Conservation (phyloP, 1,284 basidiomycete species). For the Mycena sp. region DNA sequence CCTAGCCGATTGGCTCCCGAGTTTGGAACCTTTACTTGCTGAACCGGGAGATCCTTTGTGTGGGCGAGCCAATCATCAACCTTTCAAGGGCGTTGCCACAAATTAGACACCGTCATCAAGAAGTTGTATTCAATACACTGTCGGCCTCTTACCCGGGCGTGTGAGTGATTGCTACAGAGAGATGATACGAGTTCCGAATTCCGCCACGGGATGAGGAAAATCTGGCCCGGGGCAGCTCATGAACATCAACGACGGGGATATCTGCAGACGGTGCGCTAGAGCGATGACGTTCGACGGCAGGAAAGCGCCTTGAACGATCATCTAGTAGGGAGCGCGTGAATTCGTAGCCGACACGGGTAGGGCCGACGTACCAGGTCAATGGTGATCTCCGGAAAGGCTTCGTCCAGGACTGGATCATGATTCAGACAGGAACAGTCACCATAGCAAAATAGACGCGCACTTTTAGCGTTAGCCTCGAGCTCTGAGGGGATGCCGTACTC, state of each 20-base stretch:
- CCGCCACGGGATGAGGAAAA: slow-evolving; percentile 52
- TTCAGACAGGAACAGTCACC: slow-evolving; percentile 1
- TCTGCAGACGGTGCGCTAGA: slow-evolving; percentile 53
- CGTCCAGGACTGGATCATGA: slow-evolving; percentile 57
- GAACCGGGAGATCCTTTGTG: too few species aligned
- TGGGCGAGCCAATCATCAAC: too few species aligned
- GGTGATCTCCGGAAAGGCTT: slow-evolving; percentile 70
- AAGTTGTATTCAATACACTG: too few species aligned
- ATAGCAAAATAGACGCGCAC: slow-evolving; percentile 43
- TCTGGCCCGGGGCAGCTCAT: slow-evolving; percentile 58
- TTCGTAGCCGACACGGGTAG: not conserved
- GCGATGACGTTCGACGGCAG: slow-evolving; percentile 54
- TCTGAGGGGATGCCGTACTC: slow-evolving; percentile 60
- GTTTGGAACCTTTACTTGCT: too few species aligned
- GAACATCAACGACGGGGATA: slow-evolving; percentile 61
- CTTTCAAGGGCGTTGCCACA: too few species aligned
- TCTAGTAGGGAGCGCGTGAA: slow-evolving; percentile 40
- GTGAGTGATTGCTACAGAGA: too few species aligned
- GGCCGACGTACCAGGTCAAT: slow-evolving; percentile 57
- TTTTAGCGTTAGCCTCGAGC: slow-evolving; percentile 69
- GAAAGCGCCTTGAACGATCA: slow-evolving; percentile 59
- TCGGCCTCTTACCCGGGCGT: too few species aligned
- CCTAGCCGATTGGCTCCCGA: too few species aligned
- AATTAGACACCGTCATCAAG: too few species aligned
- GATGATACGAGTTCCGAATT: slow-evolving; percentile 61